A percentile compares a stretch with the other conserved stretches of the same genome.
phyloP scores from a whole-genome alignment of 176 grass and related monocot genomes.

The Thalia dealbata region DNA sequence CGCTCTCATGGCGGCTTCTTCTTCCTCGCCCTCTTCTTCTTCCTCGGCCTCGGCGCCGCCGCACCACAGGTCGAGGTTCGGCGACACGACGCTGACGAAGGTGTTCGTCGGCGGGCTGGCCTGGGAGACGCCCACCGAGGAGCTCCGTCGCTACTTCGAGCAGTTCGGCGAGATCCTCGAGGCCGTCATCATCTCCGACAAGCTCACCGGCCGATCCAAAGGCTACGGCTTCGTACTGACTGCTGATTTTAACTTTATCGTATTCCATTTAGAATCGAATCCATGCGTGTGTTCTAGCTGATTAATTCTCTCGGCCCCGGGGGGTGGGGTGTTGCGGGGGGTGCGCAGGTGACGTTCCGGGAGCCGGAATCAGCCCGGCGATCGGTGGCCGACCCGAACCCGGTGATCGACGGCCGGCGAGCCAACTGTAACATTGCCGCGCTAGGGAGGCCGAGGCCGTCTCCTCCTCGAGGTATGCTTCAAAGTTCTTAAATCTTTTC shows the following conservation, averaged over 20 bases:
- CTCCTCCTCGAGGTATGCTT: conserved; percentile 49
- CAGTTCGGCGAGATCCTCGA: conserved; percentile 88
- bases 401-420: conserved; percentile 71
- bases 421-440: conserved; percentile 99
- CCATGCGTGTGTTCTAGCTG: too few species aligned
- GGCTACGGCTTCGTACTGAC: conserved; percentile 98
- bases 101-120: conserved; percentile 93
- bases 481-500: too few species aligned
- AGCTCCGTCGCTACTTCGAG: conserved; percentile 57
- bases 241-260: too few species aligned
- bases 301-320: too few species aligned
- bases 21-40: conserved; percentile 12
- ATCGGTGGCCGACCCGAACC: conserved; percentile 76
- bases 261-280: too few species aligned
- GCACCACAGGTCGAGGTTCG: conserved; percentile 54
- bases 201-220: conserved; percentile 71
- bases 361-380: conserved; percentile 55
- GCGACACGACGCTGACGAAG: conserved; percentile 87
- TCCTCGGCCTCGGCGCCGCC: conserved; percentile 1
- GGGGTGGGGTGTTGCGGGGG: too few species aligned
- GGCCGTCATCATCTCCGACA: conserved; percentile 89
- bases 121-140: conserved; percentile 78
- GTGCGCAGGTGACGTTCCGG: conserved; percentile 83
- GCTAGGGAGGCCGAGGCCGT: conserved; percentile 45
- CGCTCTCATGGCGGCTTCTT: too few species aligned